A percentile compares a stretch with the other conserved stretches of the same genome.
Conservation (phyloP, 2,329 filamentous ascomycete genomes). For the Furcasterigmium furcatum region DNA sequence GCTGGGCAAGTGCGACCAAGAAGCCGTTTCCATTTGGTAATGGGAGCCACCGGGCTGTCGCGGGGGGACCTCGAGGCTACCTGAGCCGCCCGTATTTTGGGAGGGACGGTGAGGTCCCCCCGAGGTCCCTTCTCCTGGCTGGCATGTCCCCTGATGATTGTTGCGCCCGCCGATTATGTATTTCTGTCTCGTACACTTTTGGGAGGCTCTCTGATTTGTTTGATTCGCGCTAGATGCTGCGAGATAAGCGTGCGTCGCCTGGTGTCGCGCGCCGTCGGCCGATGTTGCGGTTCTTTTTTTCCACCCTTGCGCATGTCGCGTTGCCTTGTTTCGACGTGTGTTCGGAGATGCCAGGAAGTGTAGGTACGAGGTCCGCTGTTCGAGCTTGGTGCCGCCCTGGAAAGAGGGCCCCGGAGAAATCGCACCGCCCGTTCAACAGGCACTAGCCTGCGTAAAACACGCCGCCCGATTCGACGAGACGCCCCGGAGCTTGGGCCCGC, state of each 20-base stretch:
- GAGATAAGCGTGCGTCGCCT: constrained; percentile 22
- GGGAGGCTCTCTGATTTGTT: constrained; percentile 2
- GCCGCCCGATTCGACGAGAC: not conserved
- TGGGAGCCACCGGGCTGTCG: constrained; percentile 23
- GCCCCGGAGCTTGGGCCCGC: not conserved
- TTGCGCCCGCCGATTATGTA: constrained; percentile 29
- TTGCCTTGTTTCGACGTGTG: not conserved
- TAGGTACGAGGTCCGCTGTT: no score
- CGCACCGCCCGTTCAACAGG: no score
- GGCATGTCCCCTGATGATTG: constrained; percentile 5
- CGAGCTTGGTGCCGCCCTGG: no score
- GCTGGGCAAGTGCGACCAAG: constrained; percentile 18
- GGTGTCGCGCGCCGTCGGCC: constrained; percentile 10
- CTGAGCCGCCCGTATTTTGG: no score
- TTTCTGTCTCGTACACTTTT: constrained; percentile 27
- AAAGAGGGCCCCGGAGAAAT: no score
- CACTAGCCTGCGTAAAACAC: not conserved
- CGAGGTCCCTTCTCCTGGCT: not conserved
- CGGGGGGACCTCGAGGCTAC: no score
- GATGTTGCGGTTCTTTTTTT: constrained; percentile 11
- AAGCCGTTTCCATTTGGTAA: constrained; percentile 46
- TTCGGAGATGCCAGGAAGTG: no score
- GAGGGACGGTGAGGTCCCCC: not conserved
- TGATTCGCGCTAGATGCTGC: constrained; percentile 7
- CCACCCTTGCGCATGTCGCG: constrained; percentile 4